Conservation (phyloP, 1,284 basidiomycete genomes). For the Sparassis latifolia region DNA sequence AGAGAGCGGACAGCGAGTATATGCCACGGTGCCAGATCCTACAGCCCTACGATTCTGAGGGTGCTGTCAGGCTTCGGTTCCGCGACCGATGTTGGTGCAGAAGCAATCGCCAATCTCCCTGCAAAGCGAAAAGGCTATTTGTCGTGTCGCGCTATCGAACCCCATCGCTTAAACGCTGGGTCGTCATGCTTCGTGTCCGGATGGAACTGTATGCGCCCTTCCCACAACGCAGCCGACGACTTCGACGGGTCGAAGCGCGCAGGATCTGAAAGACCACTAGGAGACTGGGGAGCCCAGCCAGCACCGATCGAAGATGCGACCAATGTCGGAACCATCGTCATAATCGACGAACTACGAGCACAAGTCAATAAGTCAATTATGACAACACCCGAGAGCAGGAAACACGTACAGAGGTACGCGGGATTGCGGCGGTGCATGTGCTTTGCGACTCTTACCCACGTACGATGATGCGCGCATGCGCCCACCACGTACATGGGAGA, state of each 20-base stretch:
- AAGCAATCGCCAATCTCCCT: too few species aligned
- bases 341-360: constrained; percentile 48
- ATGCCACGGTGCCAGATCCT: too few species aligned
- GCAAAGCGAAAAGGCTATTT: too few species aligned
- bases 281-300: constrained; percentile 56
- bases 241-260: constrained; percentile 70
- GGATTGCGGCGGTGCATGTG: constrained; percentile 44
- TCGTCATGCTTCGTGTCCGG: constrained; percentile 67
- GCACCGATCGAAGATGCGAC: constrained; percentile 83
- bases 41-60: too few species aligned
- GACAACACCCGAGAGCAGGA: not conserved
- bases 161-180: constrained; percentile 37
- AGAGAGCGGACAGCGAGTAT: too few species aligned
- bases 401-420: constrained; percentile 25
- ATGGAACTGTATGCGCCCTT: constrained; percentile 81
- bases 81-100: too few species aligned
- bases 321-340: constrained; percentile 87
- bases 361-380: constrained; percentile 15
- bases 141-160: constrained; percentile 8
- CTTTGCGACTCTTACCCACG: constrained; percentile 70
- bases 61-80: too few species aligned
- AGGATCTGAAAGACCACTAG: constrained; percentile 66
- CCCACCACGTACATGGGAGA: constrained; percentile 79
- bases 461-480: constrained; percentile 80
- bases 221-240: constrained; percentile 74